Evolutionary conservation across 306 rosid genomes (phyloP).

Genomic region (Malus sylvestris): DNA sequence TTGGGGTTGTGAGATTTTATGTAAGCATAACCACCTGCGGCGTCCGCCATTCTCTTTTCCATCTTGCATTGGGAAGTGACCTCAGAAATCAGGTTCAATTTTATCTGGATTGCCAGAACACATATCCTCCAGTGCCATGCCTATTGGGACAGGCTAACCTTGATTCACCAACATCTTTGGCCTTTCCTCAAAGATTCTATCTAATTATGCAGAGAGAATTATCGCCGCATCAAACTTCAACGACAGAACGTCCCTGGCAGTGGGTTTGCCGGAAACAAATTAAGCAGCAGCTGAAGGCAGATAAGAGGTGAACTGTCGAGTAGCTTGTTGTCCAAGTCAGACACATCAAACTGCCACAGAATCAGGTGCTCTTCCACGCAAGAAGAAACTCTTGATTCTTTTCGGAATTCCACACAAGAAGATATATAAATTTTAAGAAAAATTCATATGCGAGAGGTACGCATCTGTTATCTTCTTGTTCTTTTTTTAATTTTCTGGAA

Average conservation of each 20-base stretch:
- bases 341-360: slow-evolving; percentile 40
- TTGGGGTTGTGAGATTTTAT: slow-evolving; percentile 85
- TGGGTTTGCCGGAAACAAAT: slow-evolving; percentile 80
- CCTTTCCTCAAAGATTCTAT: slow-evolving; percentile 52
- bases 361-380: slow-evolving; percentile 36
- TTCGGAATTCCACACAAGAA: slow-evolving; percentile 80
- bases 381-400: slow-evolving; percentile 75
- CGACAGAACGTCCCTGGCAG: slow-evolving; percentile 55
- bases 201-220: slow-evolving; percentile 89
- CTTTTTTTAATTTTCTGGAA: slow-evolving; percentile 33
- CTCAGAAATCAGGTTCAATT: slow-evolving; percentile 63
- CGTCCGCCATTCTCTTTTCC: slow-evolving; percentile 55
- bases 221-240: slow-evolving; percentile 62
- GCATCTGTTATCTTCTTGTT: slow-evolving; percentile 9
- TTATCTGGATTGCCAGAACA: slow-evolving; percentile 60
- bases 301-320: slow-evolving; percentile 54
- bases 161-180: slow-evolving; percentile 54
- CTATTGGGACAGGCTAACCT: slow-evolving; percentile 51
- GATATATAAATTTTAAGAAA: slow-evolving; percentile 87
- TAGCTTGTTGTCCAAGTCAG: slow-evolving; percentile 61
- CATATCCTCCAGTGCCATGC: slow-evolving; percentile 35
- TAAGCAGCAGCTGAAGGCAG: slow-evolving; percentile 81
- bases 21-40: slow-evolving; percentile 28
- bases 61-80: slow-evolving; percentile 61
- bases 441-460: slow-evolving; percentile 91